phyloP scores from a whole-genome alignment of 495 filamentous ascomycete genomes.

The Durotheca rogersii region DNA sequence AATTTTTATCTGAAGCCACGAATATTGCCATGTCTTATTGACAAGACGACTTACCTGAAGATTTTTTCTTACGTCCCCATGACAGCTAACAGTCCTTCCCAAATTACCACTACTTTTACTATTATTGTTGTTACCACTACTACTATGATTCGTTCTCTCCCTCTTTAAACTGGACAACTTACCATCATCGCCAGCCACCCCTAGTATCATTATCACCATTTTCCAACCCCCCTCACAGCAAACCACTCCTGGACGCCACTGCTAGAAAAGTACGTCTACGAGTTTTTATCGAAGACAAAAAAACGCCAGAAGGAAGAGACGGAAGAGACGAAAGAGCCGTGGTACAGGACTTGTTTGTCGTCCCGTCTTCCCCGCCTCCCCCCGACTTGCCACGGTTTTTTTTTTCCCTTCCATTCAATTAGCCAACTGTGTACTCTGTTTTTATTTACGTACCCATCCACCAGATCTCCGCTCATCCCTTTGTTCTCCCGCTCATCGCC shows the following conservation, averaged over 20 bases:
- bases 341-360: constrained; percentile 34
- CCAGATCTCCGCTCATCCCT: constrained; percentile 34
- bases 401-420: neutral
- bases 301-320: constrained; percentile 20
- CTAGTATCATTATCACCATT: constrained; percentile 3
- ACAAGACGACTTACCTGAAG: constrained; percentile 3
- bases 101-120: constrained; percentile 8
- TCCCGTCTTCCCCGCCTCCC: too few relatives aligned
- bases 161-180: constrained; percentile 5
- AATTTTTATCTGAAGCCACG: constrained; percentile 10
- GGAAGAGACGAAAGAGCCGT: neutral
- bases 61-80: constrained; percentile 17
- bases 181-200: neutral
- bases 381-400: constrained; percentile 17
- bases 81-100: constrained; percentile 29
- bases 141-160: constrained; percentile 17
- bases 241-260: too few relatives aligned
- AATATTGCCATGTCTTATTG: neutral
- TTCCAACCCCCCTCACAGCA: too few relatives aligned
- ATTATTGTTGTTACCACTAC: constrained; percentile 11
- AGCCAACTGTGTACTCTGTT: constrained; percentile 21
- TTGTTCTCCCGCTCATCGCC: constrained; percentile 38
- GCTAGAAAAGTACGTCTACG: too few relatives aligned
- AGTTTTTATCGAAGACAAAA: too few relatives aligned
- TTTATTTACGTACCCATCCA: constrained; percentile 3